Evolutionary conservation across 2,329 filamentous ascomycete genomes (phyloP).

Genomic region (Neofusicoccum kwambonambiense): DNA sequence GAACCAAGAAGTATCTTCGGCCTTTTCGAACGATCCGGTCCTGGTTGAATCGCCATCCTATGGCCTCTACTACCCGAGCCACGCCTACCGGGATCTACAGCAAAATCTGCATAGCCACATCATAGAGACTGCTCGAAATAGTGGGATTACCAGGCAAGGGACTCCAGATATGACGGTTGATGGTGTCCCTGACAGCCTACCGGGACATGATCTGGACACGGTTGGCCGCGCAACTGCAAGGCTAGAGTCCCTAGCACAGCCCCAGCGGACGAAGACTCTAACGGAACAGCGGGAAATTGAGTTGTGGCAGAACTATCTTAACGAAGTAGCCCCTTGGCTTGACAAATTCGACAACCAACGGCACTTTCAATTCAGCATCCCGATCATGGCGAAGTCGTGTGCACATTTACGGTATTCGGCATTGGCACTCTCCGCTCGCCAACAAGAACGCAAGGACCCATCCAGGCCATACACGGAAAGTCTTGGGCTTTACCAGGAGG

Average conservation of each 20-base stretch:
- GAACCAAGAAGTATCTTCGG: conserved; percentile 11
- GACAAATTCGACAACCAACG: conserved; percentile 58
- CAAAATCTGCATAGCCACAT: conserved; percentile 24
- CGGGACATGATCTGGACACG: neutral
- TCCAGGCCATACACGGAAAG: conserved; percentile 49
- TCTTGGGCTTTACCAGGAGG: conserved; percentile 55
- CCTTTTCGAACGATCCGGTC: conserved; percentile 13
- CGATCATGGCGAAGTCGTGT: conserved; percentile 50
- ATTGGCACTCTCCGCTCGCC: conserved; percentile 55
- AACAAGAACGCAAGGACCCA: conserved; percentile 54
- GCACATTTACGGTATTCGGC: conserved; percentile 53
- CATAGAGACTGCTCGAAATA: conserved; percentile 22
- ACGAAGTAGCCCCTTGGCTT: conserved; percentile 55
- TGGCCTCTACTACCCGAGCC: conserved; percentile 22
- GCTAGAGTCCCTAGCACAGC: conserved; percentile 8
- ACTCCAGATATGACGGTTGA: conserved; percentile 17
- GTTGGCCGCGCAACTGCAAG: neutral
- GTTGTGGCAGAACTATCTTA: conserved; percentile 45
- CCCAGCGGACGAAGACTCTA: conserved; percentile 5
- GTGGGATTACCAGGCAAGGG: conserved; percentile 18
- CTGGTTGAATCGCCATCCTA: conserved; percentile 18
- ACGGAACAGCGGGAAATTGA: conserved; percentile 21
- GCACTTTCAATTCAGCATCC: conserved; percentile 53
- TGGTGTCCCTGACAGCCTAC: neutral
- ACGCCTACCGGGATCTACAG: conserved; percentile 24